phyloP scores from a whole-genome alignment of 495 filamentous ascomycete species.

The Thermothielavioides terrestris region DNA sequence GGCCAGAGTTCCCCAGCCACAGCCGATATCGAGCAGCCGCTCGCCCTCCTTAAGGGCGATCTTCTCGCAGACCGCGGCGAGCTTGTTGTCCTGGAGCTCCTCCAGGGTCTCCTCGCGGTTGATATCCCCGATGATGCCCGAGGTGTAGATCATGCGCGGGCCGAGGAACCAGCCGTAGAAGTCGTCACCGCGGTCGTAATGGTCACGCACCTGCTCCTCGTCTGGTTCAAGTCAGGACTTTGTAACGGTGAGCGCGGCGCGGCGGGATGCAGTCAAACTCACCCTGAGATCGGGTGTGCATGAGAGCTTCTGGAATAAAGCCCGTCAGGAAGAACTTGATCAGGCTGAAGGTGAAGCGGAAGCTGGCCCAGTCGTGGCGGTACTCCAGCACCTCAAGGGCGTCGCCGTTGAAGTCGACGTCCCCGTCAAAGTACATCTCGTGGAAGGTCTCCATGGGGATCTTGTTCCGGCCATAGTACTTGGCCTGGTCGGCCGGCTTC shows the following conservation, averaged over 20 bases:
- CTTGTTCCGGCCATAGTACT: constrained; percentile 68
- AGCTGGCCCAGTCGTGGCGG: constrained; percentile 81
- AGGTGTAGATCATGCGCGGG: constrained; percentile 86
- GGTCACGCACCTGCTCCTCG: constrained; percentile 79
- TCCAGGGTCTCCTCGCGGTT: constrained; percentile 70
- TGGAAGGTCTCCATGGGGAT: constrained; percentile 83
- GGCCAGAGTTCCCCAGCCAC: constrained; percentile 80
- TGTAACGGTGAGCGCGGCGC: not conserved
- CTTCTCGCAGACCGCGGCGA: constrained; percentile 80
- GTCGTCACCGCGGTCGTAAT: constrained; percentile 84
- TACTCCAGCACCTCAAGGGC: constrained; percentile 71
- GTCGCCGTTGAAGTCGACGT: constrained; percentile 82
- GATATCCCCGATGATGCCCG: constrained; percentile 70
- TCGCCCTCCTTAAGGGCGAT: constrained; percentile 64
- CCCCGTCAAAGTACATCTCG: constrained; percentile 81
- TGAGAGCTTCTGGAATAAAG: constrained; percentile 66
- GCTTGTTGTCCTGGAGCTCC: constrained; percentile 84
- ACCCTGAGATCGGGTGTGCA: constrained; percentile 73
- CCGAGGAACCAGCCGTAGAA: constrained; percentile 87
- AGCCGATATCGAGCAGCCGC: constrained; percentile 71
- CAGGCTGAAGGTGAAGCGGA: constrained; percentile 64
- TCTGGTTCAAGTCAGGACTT: constrained; percentile 39
- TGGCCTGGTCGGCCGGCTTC: constrained; percentile 58
- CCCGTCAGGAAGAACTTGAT: constrained; percentile 39
- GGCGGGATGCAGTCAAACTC: constrained; percentile 14